Conservation (phyloP, 805 yeast genomes). For the Zygotorulaspora chibaensis region DNA sequence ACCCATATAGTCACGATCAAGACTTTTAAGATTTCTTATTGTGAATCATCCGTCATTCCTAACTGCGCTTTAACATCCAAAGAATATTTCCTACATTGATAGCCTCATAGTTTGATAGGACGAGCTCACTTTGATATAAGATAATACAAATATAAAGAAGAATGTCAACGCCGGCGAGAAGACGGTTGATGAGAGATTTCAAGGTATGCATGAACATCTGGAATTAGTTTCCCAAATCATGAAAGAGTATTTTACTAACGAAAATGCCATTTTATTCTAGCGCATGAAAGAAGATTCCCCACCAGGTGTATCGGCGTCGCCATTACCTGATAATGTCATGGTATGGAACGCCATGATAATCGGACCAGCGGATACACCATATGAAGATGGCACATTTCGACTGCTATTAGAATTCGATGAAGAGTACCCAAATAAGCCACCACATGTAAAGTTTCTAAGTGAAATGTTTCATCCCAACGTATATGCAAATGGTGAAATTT, state of each 20-base stretch:
- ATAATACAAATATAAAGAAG: constrained; percentile 5
- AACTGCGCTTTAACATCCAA: too few species aligned
- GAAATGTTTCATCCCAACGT: constrained; percentile 99
- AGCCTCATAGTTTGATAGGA: neutral
- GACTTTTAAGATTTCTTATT: neutral
- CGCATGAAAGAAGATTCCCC: constrained; percentile 98
- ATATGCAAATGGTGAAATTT: constrained; percentile 90
- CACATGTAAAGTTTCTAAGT: constrained; percentile 81
- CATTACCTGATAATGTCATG: constrained; percentile 95
- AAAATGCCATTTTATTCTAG: constrained; percentile 29
- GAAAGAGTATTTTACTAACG: constrained; percentile 16
- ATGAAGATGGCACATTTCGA: constrained; percentile 95
- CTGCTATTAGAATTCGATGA: constrained; percentile 86
- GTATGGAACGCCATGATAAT: constrained; percentile 96
- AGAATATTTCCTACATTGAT: too few species aligned
- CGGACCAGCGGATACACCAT: constrained; percentile 97
- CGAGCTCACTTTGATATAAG: neutral
- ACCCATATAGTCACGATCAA: neutral
- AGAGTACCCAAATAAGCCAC: constrained; percentile 97
- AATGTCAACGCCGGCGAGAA: constrained; percentile 99
- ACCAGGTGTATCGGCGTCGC: constrained; percentile 96
- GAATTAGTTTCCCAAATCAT: neutral
- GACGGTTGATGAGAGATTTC: constrained; percentile 98
- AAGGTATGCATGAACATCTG: constrained; percentile 47
- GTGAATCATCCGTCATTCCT: too few species aligned